These are phyloP conservation scores for Tuber microsphaerosporum DNA, from an alignment of 495 filamentous ascomycete species.

Conservation along the genomic window DNA sequence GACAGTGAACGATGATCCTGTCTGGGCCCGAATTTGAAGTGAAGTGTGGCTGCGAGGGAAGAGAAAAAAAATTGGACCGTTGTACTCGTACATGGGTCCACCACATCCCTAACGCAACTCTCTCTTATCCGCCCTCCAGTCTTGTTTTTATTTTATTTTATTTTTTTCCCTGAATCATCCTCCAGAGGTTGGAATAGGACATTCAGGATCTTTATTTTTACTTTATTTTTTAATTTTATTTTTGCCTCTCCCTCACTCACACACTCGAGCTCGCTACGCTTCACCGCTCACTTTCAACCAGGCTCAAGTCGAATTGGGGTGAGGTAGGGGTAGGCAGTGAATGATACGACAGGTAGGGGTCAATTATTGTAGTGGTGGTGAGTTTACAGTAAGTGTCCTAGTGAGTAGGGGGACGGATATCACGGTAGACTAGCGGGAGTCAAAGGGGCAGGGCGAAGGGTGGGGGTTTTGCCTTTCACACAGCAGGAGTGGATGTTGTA, in stretches of 20 bases:
- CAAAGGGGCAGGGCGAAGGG: slow-evolving; percentile 30
- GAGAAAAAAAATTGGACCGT: slow-evolving; percentile 27
- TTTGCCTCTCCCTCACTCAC: slow-evolving; percentile 7
- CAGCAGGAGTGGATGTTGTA: background rate
- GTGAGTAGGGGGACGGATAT: slow-evolving; percentile 21
- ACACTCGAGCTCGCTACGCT: slow-evolving; percentile 1
- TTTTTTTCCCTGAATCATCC: background rate
- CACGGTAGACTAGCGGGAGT: slow-evolving; percentile 32
- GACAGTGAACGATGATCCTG: slow-evolving; percentile 28
- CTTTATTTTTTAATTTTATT: slow-evolving; percentile 9
- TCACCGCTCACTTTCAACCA: slow-evolving; percentile 23
- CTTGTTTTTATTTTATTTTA: slow-evolving; percentile 18
- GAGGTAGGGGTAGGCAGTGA: slow-evolving; percentile 21
- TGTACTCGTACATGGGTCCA: slow-evolving; percentile 29
- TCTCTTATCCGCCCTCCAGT: slow-evolving; percentile 31
- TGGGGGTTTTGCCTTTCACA: background rate
- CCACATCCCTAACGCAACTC: slow-evolving; percentile 34
- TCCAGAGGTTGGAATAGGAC: background rate
- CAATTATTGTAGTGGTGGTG: background rate
- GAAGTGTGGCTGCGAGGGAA: slow-evolving; percentile 29
- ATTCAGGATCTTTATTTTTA: background rate
- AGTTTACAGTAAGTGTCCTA: background rate
- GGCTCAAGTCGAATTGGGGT: slow-evolving; percentile 26
- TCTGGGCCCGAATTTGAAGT: slow-evolving; percentile 19
- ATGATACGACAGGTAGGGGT: slow-evolving; percentile 27